Evolutionary conservation across 768 basidiomycete species (phyloP), one percentile per base, ranked within the genome.

Genomic region (Hysterangium stoloniferum): DNA sequence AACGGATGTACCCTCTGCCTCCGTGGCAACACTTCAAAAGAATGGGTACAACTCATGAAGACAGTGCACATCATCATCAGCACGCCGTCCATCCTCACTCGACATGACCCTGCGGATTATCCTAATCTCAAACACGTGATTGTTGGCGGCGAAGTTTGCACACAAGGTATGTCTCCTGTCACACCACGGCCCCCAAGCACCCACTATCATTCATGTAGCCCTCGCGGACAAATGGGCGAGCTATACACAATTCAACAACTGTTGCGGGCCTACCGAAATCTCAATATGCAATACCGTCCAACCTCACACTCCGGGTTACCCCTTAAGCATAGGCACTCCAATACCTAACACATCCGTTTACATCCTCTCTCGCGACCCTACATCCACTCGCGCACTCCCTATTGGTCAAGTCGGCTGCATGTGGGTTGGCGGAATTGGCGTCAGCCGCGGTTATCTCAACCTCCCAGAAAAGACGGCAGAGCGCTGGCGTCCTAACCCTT

Each of bases 251-350:
- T 79, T 77, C 58, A 75, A 69, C 59, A 77, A 77, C 56, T 68
- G 68, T 52, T 79, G 78, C 56, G 78, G 78, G 6, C 78, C 77
- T 17, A 80, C 78, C 6, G 78, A 79, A 74, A 73, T 76, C 34
- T 77, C 77, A 0, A 77, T 80, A 54, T 72, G 76, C 11, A 80
- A 80, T 54, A 80, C 78, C 9, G 71, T 75, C 60, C 74, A 76
- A 28, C 63, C 68, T 4, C 77, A 79, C 58, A 59, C 58, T 11
- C 53, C 68, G 2, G 72, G 72, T 5, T 56, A 63, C 15, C 62
- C 66, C 24, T 52, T 78, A 17, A 71, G 68, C 46, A 79, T 80
- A 31, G 78, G 78, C 4, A 65, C 62, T 31, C 78, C 78, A 4
- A 75, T 72, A 1, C 76, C 77, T 2, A 80, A 80, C 59, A 80